Evolutionary conservation across 805 yeast species (phyloP), one percentile per base, ranked within the genome.

Genomic region (Hanseniaspora clermontiae): DNA sequence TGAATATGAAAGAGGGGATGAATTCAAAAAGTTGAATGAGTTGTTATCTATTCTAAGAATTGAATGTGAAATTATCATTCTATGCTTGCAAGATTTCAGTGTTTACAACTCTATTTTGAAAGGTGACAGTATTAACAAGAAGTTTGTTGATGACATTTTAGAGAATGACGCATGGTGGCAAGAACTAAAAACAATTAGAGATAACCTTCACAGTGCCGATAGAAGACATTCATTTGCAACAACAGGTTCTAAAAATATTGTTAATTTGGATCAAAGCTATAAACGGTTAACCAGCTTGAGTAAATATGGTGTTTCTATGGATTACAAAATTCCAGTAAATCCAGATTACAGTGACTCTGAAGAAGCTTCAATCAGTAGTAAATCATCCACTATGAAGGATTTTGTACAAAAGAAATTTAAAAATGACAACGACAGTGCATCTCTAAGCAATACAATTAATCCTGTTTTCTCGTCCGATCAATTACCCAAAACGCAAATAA

Each of bases 91-190:
- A 53, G 71, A 79, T 68, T 66, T 78, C 72, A 62, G 77, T 43
- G 74, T 81, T 1, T 93, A 93, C 66, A 82, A 88, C 59, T 81
- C 84, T 43, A 79, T 93, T 60, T 79, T 88, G 4, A 82, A 82
- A 60, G 97, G 96, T 0, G 76, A 70, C 31, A 68, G 66, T 17
- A 76, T 67, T 59, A 66, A 61, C 37, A 63, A 72, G 24, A 76
- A 74, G 1, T 73, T 71, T 31, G 79, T 89, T 9, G 77, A 83
- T 49, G 60, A 64, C 14, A 66, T 72, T 0, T 68, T 91, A 50
- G 71, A 71, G 24, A 70, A 74, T n/a, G 90, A 85, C 57, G 83
- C 80, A 53, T 91, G 97, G 97, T 93, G 96, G 96, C 70, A 70
- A 47, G 83, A 83, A 57, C 70, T 88, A 54, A 71, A 74, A 39